Percentiles rank a stretch among this genome's conserved stretches.
Conservation (phyloP, 2,329 filamentous ascomycete species). For the Aspergillus fumigatus region DNA sequence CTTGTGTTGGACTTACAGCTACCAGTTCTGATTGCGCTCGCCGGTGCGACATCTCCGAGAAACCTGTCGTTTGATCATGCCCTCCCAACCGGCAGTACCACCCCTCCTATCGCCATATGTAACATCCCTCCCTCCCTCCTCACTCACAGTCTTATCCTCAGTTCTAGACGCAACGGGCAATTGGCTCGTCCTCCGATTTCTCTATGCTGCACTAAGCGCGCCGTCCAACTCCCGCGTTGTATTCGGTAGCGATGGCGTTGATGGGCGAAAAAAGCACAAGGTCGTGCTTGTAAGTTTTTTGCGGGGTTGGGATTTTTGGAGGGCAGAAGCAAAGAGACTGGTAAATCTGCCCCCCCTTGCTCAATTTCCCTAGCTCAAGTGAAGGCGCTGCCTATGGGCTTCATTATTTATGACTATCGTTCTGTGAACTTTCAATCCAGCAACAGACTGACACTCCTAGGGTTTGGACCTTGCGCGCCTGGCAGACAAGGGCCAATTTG, state of each 20-base stretch:
- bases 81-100: conserved; percentile 37
- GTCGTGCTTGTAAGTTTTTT: conserved; percentile 81
- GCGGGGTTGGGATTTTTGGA: conserved; percentile 75
- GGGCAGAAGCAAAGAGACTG: conserved; percentile 62
- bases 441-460: conserved; percentile 31
- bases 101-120: conserved; percentile 37
- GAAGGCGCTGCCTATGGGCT: no score
- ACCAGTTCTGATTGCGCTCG: background rate
- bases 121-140: conserved; percentile 30
- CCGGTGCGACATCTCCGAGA: background rate
- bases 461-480: conserved; percentile 67
- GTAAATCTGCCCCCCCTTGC: conserved; percentile 41
- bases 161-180: conserved; percentile 48
- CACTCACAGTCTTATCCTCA: conserved; percentile 41
- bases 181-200: conserved; percentile 53
- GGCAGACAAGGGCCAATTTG: conserved; percentile 55
- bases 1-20: background rate
- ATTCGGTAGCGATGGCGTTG: conserved; percentile 19
- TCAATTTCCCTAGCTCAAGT: background rate
- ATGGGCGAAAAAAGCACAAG: conserved; percentile 37
- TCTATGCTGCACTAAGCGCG: conserved; percentile 44
- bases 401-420: background rate
- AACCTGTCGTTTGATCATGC: conserved; percentile 25
- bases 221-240: conserved; percentile 11
- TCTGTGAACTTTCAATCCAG: background rate